Base-by-base conservation (phyloP, 176 grass and related monocot genomes). In the Oryza nivara region DNA sequence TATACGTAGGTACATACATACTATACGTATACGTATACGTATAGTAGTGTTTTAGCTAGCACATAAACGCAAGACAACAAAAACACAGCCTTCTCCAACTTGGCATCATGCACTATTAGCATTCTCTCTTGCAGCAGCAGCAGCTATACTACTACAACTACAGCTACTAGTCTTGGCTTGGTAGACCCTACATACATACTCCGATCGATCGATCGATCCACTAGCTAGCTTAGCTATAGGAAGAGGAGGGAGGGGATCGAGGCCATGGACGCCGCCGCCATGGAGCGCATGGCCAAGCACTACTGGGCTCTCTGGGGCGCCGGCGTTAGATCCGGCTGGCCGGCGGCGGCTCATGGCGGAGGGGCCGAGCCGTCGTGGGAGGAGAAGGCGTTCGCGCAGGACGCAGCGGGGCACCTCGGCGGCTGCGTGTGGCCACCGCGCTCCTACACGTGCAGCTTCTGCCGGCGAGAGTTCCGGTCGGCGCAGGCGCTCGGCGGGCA, bases 401-500 rank as follows among this genome's bases (percentile, higher is more conserved):
- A 95, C 72, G 86, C 82, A 2, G 89, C 81, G 20, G 89, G 89
- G 32, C 85, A 88, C 34, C 85, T 88, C 17, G 85, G 83, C 45
- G 85, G 87, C 51, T 88, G 90, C 73, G 86, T 91, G 56, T 95
- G 93, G 93, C 93, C 93, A 49, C 93, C 93, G 83, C 79, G 93
- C 58, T 95, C 90, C 47, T 95, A 95, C 88, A 79, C 90, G 1
- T 95, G 93, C 82, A 95, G 85, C 71, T 95, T 95, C 77, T 95
- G 93, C 51, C 73, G 82, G 8, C 84, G 93, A 10, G 90, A 95
- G 84, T 95, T 95, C 77, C 90, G 93, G 34, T 95, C 93, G 5
- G 91, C 91, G 23, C 91, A 92, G 78, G 91, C 91, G 22, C 83
- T 92, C 52, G 91, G 91, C 40, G 91, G 91, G 25, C 91, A 92